These are phyloP conservation scores for Trichomonascaceae sp. DNA, from an alignment of 1,139 yeast species.

Conservation along the genomic window DNA sequence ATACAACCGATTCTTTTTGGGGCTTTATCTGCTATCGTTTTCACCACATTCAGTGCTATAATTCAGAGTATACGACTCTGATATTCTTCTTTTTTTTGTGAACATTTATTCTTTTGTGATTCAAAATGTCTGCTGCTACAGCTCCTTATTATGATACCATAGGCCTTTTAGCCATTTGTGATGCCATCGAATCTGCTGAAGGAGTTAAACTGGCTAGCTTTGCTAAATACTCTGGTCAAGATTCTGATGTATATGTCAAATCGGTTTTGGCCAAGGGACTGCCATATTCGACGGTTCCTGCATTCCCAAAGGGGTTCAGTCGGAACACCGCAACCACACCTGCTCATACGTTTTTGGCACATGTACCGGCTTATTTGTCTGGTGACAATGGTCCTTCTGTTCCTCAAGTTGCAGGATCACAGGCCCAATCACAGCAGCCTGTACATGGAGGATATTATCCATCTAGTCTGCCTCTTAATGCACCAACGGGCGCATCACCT, in stretches of 20 bases:
- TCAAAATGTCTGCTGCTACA: conserved; percentile 10
- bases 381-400: conserved; percentile 8
- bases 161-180: conserved; percentile 37
- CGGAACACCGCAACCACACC: conserved; percentile 7
- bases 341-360: conserved; percentile 15
- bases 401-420: conserved; percentile 9
- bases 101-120: neutral
- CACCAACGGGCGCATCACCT: conserved; percentile 13
- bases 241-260: neutral
- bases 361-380: conserved; percentile 16
- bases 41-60: neutral
- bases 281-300: conserved; percentile 7
- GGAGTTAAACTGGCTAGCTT: conserved; percentile 26
- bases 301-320: conserved; percentile 2
- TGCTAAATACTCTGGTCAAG: neutral
- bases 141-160: conserved; percentile 35
- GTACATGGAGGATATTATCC: conserved; percentile 11
- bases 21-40: neutral
- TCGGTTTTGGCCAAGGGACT: conserved; percentile 1
- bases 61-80: neutral
- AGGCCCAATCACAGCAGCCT: conserved; percentile 8
- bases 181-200: conserved; percentile 36
- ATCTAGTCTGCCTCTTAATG: conserved; percentile 5
- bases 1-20: neutral
- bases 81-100: neutral